Percentiles rank a stretch among this genome's conserved stretches.
Evolutionary conservation across 768 basidiomycete genomes (phyloP).

Genomic region (Ramaria rubella): DNA sequence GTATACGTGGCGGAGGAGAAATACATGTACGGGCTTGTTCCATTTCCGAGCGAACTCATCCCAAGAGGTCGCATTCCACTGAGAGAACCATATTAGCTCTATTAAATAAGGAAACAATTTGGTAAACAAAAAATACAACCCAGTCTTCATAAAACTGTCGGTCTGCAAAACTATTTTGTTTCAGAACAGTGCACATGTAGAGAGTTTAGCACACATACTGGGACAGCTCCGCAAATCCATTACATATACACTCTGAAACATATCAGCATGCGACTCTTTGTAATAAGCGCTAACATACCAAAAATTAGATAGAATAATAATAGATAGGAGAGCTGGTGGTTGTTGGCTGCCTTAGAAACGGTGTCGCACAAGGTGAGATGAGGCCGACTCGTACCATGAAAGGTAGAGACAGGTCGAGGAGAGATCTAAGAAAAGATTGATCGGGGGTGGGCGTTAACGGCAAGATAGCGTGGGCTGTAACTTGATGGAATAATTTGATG

Average conservation of each 20-base stretch:
- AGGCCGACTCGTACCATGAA: conserved; percentile 53
- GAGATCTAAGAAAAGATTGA: conserved; percentile 65
- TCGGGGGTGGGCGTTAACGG: conserved; percentile 63
- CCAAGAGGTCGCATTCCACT: conserved; percentile 97
- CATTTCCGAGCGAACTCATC: conserved; percentile 97
- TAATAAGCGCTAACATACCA: conserved; percentile 38
- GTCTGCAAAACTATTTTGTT: conserved; percentile 74
- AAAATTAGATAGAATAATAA: conserved; percentile 83
- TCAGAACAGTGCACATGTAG: not conserved
- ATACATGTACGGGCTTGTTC: conserved; percentile 95
- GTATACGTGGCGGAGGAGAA: conserved; percentile 93
- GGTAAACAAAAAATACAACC: conserved; percentile 36
- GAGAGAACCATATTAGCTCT: not conserved
- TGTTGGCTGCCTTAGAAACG: not conserved
- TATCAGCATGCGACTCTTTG: not conserved
- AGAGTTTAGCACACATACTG: conserved; percentile 43
- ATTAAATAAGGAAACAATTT: conserved; percentile 5
- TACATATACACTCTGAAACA: conserved; percentile 84
- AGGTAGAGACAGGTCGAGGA: conserved; percentile 84
- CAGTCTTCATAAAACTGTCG: conserved; percentile 97
- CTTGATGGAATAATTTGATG: conserved; percentile 18
- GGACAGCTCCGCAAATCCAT: conserved; percentile 89
- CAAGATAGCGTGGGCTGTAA: conserved; percentile 90
- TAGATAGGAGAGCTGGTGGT: conserved; percentile 58
- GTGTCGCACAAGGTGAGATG: not conserved